Conservation (phyloP, 169 alveolate species). For the Besnoitia besnoiti region DNA sequence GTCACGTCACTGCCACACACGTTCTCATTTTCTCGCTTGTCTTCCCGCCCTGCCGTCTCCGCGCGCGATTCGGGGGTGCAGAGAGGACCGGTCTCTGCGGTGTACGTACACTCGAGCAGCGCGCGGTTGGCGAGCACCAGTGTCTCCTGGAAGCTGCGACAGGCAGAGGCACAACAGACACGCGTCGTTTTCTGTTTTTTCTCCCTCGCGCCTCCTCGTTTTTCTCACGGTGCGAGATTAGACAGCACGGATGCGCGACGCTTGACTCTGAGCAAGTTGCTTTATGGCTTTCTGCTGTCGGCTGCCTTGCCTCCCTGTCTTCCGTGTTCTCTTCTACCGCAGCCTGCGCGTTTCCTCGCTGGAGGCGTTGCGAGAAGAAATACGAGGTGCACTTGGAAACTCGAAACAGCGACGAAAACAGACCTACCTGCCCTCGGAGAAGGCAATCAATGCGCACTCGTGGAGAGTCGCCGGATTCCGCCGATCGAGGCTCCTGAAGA, state of each 20-base stretch:
- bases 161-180: neutral
- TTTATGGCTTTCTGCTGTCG: too few relatives aligned
- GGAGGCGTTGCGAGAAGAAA: neutral
- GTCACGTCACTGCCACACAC: neutral
- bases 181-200: neutral
- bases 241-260: neutral
- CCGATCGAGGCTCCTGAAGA: neutral
- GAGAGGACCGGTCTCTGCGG: neutral
- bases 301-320: too few relatives aligned
- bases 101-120: conserved; percentile 18
- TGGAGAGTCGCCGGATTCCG: neutral
- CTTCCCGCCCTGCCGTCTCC: neutral
- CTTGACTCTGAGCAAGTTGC: neutral
- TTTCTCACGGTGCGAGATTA: neutral
- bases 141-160: neutral
- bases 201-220: neutral
- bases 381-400: neutral
- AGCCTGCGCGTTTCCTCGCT: too few relatives aligned
- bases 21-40: neutral
- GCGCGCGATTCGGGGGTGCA: neutral
- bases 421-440: neutral
- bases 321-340: too few relatives aligned
- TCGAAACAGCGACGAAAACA: neutral
- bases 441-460: neutral
- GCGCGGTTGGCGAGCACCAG: neutral